Base-by-base conservation (phyloP, 805 yeast genomes). In the Diddensiella caesifluorescens region DNA sequence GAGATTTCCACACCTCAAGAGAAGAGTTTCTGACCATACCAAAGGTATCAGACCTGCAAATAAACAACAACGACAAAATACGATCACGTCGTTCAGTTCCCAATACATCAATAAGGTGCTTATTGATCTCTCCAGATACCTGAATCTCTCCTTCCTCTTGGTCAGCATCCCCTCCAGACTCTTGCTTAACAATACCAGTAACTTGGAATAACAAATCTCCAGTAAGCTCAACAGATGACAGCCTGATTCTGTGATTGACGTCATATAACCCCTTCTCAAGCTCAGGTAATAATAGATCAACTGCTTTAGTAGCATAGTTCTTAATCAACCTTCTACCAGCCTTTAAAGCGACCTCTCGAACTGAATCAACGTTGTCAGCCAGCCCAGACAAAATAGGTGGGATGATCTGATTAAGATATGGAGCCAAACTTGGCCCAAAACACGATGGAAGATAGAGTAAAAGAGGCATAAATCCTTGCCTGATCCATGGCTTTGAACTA, bases 151-250 rank as follows among this genome's bases (percentile, higher is more conserved):
- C 65, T 5, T 59, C 67, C 22, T 62, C 70, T 35, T 76, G 75
- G 20, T 63, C 55, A 46, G 62, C 73, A 41, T 74, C 83, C 55
- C 73, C 77, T 59, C 78, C 83, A 50, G 89, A 87, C 16, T 21
- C 32, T 19, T 21, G 31, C 15, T 19, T 13, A 26, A 82, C 74
- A 47, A 88, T 78, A 61, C 97, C 98, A 33, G 95, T 83, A 53
- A 92, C 80, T 68, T 90, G 95, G 80, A 85, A 89, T 54, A 92
- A 70, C 56, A 92, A 70, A 52, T 92, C 98, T 51, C 98, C 97
- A 4, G 95, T 82, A 50, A 92, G 83, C 65, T 89, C 96, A 32
- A 92, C 94, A 26, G 97, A 88, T 1, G 95, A 84, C 45, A 88
- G 71, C 63, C 99, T 79, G 57, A 92, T 92, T 58, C 97, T 79